Base-by-base conservation (phyloP, 1,139 yeast genomes). In the Schizosaccharomyces versatilis region DNA sequence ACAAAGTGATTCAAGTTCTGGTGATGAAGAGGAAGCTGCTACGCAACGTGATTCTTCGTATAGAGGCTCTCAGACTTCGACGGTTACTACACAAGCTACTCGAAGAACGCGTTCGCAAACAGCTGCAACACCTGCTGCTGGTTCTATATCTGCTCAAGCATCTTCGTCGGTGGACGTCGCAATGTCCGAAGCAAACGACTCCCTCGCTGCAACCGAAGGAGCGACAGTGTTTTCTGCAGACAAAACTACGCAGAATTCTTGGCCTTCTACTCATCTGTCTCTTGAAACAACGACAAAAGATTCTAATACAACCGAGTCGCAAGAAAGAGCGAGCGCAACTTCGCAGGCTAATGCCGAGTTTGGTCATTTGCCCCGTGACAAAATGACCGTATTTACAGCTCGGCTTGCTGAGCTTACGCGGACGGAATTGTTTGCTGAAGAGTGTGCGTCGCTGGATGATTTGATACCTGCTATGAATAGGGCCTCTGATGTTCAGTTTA, bases 321-420 rank as follows among this genome's bases (percentile, higher is more conserved):
- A 73, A 10, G 38, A 9, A 7, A 32, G 38, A 10, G 32, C n/a
- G 14, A 44, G 49, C 38, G 36, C 10, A 9, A 14, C 38, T 19
- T 24, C 49, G 12, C 38, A 44, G 9, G 19, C 24, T 41, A 41
- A 41, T 41, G 19, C 47, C 9, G 7, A 17, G 15, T 58, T 64
- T 42, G 61, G 58, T 7, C 59, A 56, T 47, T 44, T 44, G 12
- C 32, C 49, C 15, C 19, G 49, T 3, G 49, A 44, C n/a, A 44
- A 44, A 36, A 44, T 44, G 49, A 10, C 49, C 8, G 32, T 6
- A 7, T 68, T 70, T 57, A 61, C 61, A 47, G 58, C 63, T 47
- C 55, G 63, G 6, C 64, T 68, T 2, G 72, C 72, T 3, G 61
- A 59, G 53, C 58, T 69, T n/a, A 57, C 68, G 47, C 62, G 64